Evolutionary conservation across 73 alveolate genomes (phyloP).

Genomic region (Symbiodinium natans): DNA sequence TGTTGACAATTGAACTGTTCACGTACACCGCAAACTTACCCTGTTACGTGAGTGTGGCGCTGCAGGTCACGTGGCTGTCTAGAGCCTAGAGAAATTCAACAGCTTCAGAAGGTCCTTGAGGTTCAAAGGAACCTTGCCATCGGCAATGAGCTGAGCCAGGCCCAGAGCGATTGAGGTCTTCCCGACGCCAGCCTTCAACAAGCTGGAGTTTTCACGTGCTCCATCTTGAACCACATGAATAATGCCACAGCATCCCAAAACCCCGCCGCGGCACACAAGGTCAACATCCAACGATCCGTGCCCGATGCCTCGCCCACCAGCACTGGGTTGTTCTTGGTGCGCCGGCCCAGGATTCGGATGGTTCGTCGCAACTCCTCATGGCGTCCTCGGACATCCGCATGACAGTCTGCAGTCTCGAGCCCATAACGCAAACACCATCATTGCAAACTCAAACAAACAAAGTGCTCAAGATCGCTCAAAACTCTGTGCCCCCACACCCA

Average conservation of each 20-base stretch:
- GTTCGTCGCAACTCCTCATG: slow-evolving; percentile 73
- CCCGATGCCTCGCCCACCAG: slow-evolving; percentile 93
- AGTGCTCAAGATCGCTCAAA: not conserved
- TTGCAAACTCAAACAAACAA: not conserved
- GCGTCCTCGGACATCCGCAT: slow-evolving; percentile 20
- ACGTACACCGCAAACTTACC: too few relatives aligned
- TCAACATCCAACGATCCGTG: too few relatives aligned
- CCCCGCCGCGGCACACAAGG: too few relatives aligned
- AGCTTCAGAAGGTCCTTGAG: not conserved
- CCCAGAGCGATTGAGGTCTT: slow-evolving; percentile 91
- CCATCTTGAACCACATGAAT: too few relatives aligned
- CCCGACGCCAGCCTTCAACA: slow-evolving; percentile 85
- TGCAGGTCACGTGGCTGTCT: too few relatives aligned
- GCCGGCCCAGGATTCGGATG: slow-evolving; percentile 91
- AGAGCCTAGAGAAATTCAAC: too few relatives aligned
- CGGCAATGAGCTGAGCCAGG: slow-evolving; percentile 86
- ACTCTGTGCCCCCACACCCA: slow-evolving; percentile 17
- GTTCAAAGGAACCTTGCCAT: slow-evolving; percentile 51
- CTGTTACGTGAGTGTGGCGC: too few relatives aligned
- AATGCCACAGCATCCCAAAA: too few relatives aligned
- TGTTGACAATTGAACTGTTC: not conserved
- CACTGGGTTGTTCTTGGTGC: slow-evolving; percentile 93
- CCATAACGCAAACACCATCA: not conserved
- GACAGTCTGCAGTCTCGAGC: not conserved
- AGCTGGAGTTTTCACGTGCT: too few relatives aligned